Conservation (phyloP, 1,284 basidiomycete genomes). For the Apiotrichum mycotoxinovorans region DNA sequence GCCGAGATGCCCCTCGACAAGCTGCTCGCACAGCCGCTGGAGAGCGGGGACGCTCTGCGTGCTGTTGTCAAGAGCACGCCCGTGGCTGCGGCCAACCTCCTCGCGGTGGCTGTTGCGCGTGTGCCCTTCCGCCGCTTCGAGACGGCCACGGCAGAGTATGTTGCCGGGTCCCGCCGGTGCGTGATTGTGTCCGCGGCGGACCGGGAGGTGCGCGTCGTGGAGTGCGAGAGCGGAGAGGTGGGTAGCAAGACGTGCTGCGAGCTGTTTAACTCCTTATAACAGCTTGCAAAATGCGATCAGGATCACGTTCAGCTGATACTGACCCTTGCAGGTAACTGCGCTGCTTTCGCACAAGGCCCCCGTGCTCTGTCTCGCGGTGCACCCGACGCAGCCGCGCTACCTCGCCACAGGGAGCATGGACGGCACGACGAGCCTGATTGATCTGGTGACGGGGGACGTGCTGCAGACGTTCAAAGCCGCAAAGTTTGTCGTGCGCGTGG, state of each 20-base stretch:
- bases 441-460: slow-evolving; percentile 37
- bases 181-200: slow-evolving; percentile 82
- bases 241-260: background rate
- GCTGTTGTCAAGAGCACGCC: slow-evolving; percentile 12
- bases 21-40: slow-evolving; percentile 24
- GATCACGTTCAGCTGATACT: no score
- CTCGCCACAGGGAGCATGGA: slow-evolving; percentile 48
- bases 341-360: slow-evolving; percentile 46
- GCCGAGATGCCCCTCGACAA: slow-evolving; percentile 15
- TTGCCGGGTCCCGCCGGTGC: slow-evolving; percentile 15
- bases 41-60: slow-evolving; percentile 16
- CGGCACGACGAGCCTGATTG: slow-evolving; percentile 40
- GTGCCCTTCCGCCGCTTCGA: slow-evolving; percentile 42
- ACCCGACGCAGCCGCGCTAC: slow-evolving; percentile 44
- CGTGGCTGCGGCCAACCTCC: slow-evolving; percentile 39
- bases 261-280: background rate
- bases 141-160: slow-evolving; percentile 40
- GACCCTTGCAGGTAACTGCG: slow-evolving; percentile 35
- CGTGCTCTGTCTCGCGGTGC: slow-evolving; percentile 42
- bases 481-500: slow-evolving; percentile 48
- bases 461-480: slow-evolving; percentile 42
- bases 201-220: slow-evolving; percentile 68
- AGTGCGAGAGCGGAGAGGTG: slow-evolving; percentile 69
- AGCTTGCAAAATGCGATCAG: background rate
- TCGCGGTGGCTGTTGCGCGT: slow-evolving; percentile 28